A percentile compares a stretch with the other conserved stretches of the same genome.
Conservation (phyloP, 164 flowering plant species). For the Tetracentron sinense region DNA sequence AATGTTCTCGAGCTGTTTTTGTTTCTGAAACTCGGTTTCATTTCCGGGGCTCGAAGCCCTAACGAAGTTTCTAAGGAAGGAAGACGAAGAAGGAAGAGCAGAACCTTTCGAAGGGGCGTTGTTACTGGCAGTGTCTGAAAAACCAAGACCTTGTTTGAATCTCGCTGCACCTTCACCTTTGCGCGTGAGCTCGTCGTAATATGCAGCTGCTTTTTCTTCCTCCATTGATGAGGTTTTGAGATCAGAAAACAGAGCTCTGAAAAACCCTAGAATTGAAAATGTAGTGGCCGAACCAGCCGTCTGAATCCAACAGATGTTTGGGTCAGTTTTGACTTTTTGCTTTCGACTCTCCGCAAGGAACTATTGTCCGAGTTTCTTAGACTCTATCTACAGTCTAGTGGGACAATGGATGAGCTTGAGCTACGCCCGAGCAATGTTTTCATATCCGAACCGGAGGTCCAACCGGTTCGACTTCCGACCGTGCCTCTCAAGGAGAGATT, state of each 20-base stretch:
- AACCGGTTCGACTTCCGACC: no score
- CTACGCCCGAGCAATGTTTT: no score
- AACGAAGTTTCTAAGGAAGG: conserved; percentile 73
- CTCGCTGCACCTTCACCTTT: conserved; percentile 87
- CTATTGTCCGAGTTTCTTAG: no score
- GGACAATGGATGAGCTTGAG: no score
- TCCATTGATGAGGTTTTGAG: conserved; percentile 43
- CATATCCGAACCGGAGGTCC: no score
- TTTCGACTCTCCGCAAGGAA: no score
- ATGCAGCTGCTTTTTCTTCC: conserved; percentile 86
- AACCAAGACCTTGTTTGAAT: conserved; percentile 94
- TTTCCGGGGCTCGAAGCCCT: conserved; percentile 58
- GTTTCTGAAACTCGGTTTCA: conserved; percentile 39
- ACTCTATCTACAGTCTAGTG: no score
- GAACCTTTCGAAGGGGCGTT: conserved; percentile 43
- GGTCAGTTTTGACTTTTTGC: no score
- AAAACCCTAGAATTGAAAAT: conserved; percentile 1
- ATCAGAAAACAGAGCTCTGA: not conserved
- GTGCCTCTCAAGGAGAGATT: no score
- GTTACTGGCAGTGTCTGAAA: conserved; percentile 35
- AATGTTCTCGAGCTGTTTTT: conserved; percentile 50
- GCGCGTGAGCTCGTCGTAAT: conserved; percentile 90
- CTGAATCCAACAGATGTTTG: not conserved
- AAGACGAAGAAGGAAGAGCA: conserved; percentile 43
- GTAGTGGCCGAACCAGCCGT: not conserved